Base-by-base conservation (phyloP, 495 filamentous ascomycete species). In the Sporormia fimetaria region DNA sequence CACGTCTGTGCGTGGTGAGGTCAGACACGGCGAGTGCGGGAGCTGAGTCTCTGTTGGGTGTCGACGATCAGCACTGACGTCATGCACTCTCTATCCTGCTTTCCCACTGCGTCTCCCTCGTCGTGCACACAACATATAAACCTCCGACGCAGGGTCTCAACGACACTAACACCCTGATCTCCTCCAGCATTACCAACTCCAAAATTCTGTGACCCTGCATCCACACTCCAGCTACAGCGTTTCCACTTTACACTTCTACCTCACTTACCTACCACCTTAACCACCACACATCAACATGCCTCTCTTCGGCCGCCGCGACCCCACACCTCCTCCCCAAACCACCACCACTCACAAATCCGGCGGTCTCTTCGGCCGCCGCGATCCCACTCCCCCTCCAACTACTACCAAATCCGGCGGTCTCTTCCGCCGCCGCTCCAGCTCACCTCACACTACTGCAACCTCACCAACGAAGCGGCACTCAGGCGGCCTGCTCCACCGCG, bases 321-420 rank as follows among this genome's bases (percentile, higher is more conserved):
- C 48, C 9, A n/a, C 33, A 3, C 10, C 46, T 21, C 3, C 40
- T 9, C 17, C 34, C 35, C 33, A n/a, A 10, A 31, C 42, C 21
- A 28, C 44, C 30, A 26, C 6, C 7, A 33, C 33, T n/a, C n/a
- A n/a, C n/a, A n/a, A n/a, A n/a, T n/a, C n/a, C n/a, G n/a, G n/a
- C n/a, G n/a, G n/a, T n/a, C 35, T 10, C 26, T 5, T 15, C 18
- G 39, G 56, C 61, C 16, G 17, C 33, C 29, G 12, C 16, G 38
- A 37, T 12, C 29, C 47, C 16, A 35, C 32, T 10, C 34, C 35
- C 22, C 17, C 27, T 4, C 20, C 42, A 33, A 58, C 61, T 42
- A 60, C 57, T 49, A 61, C 59, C n/a, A 60, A 60, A 32, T 42
- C 62, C 24, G 57, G 64, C 37, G 64, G 72, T 33, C 66, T 69